Percentiles rank a stretch among this genome's conserved stretches.
Conservation (phyloP, 139 green algal species). For the Picochlorum sp. region DNA sequence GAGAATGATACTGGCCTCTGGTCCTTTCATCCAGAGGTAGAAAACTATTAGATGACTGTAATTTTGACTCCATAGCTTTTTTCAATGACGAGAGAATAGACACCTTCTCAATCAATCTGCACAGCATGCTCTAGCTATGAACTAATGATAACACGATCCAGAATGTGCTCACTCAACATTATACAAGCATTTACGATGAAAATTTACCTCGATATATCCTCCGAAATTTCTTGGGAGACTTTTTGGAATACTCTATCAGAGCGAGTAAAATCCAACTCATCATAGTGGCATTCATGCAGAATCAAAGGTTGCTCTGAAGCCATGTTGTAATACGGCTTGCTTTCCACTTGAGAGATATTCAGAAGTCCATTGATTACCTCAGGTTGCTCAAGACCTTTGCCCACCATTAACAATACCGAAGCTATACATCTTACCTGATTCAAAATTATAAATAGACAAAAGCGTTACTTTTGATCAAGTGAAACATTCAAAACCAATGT, state of each 20-base stretch:
- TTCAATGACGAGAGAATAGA: background rate
- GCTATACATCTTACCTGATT: slow-evolving; percentile 79
- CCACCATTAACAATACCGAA: slow-evolving; percentile 84
- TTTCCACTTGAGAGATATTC: slow-evolving; percentile 38
- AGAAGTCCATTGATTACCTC: slow-evolving; percentile 57
- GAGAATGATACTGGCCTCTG: background rate
- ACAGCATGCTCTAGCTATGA: no score
- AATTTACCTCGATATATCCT: slow-evolving; percentile 7
- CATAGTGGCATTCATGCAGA: slow-evolving; percentile 51
- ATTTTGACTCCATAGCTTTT: background rate
- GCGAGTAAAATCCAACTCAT: slow-evolving; percentile 13
- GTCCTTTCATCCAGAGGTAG: no score
- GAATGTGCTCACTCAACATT: no score
- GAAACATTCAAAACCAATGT: background rate
- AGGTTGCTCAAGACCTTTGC: slow-evolving; percentile 60
- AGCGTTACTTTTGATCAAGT: slow-evolving; percentile 13
- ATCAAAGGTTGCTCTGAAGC: slow-evolving; percentile 70
- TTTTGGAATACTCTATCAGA: background rate
- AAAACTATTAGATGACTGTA: no score
- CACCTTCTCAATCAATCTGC: background rate
- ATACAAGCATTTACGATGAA: background rate
- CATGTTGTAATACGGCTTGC: slow-evolving; percentile 76
- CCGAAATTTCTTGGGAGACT: slow-evolving; percentile 6
- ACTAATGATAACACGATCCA: no score
- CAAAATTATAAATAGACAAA: slow-evolving; percentile 20